A percentile compares a stretch with the other conserved stretches of the same genome.
Conservation (phyloP, 306 rosid genomes). For the Begonia loranthoides region DNA sequence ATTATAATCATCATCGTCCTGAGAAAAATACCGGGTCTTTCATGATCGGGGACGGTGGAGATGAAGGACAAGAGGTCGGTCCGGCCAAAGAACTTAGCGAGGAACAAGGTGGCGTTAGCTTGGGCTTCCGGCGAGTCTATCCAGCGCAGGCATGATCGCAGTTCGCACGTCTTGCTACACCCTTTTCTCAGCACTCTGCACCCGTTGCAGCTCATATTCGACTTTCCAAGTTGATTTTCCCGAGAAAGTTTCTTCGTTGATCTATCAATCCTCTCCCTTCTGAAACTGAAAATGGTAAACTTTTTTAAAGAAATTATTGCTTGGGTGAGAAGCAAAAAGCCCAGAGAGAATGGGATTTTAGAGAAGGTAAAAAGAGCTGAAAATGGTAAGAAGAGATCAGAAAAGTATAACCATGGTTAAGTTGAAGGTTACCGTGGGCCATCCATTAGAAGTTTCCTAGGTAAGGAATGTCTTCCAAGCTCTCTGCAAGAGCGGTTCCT, state of each 20-base stretch:
- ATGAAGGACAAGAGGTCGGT: conserved; percentile 47
- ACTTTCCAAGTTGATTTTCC: not conserved
- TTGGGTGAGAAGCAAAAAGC: no score
- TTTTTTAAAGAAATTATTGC: no score
- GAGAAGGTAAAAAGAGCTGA: not conserved
- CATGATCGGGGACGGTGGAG: conserved; percentile 40
- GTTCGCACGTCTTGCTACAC: conserved; percentile 39
- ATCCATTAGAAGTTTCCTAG: not conserved
- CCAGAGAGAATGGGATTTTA: no score
- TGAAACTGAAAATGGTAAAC: no score
- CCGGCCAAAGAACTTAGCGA: conserved; percentile 75
- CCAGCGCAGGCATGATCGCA: conserved; percentile 46
- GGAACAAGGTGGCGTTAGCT: conserved; percentile 54
- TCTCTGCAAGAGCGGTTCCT: conserved; percentile 63
- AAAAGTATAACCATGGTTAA: conserved; percentile 19
- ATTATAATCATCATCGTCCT: no score
- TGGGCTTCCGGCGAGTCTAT: conserved; percentile 52
- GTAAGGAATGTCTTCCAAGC: conserved; percentile 32
- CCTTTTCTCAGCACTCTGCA: conserved; percentile 65
- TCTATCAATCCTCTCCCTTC: no score
- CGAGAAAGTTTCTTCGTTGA: no score
- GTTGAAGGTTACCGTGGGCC: conserved; percentile 1
- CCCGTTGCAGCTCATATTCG: conserved; percentile 64
- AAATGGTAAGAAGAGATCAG: conserved; percentile 2
- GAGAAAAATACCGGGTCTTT: conserved; percentile 17